Base-by-base conservation (phyloP, 1,139 yeast genomes). In the Suhomyces terraborum region DNA sequence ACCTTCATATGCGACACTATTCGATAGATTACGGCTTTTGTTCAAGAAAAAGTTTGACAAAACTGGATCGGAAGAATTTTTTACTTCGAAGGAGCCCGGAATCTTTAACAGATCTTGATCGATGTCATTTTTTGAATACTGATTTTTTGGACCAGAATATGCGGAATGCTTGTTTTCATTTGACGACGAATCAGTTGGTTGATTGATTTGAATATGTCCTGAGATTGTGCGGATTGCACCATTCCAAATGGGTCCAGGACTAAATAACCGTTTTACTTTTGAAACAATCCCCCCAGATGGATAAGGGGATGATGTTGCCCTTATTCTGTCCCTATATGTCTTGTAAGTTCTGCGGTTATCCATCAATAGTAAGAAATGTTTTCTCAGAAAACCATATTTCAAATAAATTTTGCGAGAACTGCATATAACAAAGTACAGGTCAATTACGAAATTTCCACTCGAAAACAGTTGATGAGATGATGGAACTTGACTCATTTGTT, bases 1-100 rank as follows among this genome's bases (percentile, higher is more conserved):
- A 4, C 96, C 96, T 56, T 84, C 95, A 49, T 83, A 77, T 60
- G 91, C 98, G 36, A 88, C 71, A 13, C 84, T 89, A 8, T 82
- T 74, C 45, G 89, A 67, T 8, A 94, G 91, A 13, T 66, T 66
- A 45, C 82, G 79, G n/a, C 96, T 96, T 56, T 87, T 88, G 28
- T 68, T 69, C 25, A 75, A 74, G 61, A 89, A 89, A 56, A 89
- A 89, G 30, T 75, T 79, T 6, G 91, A 84, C 42, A 89, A 67
- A 21, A 79, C 73, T 39, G 77, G 80, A 58, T 82, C 84, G 7
- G 68, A 55, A n/a, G 64, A 40, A n/a, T 53, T 33, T 40, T 30
- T 30, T 8, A 29, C 40, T 6, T 45, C 48, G 32, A 25, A 45
- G 4, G 46, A 42, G 7, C 48, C 48, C 4, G 48, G 48, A 18